A percentile compares a stretch with the other conserved stretches of the same genome.
phyloP scores from a whole-genome alignment of 2,329 filamentous ascomycete genomes.

The Epicoccum sorghinum region DNA sequence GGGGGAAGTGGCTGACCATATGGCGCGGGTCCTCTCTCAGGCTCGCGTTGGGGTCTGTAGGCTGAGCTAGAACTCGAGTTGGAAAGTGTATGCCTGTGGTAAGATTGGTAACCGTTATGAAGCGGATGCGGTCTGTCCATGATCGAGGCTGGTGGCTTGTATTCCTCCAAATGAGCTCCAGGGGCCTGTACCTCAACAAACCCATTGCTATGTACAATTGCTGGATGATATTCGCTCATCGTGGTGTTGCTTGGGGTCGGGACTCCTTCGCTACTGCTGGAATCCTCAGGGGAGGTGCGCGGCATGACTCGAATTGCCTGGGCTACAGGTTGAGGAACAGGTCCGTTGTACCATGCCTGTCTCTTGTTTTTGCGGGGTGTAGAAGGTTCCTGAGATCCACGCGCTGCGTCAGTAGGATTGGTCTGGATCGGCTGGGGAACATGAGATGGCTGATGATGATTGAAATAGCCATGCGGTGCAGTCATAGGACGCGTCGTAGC shows the following conservation, averaged over 20 bases:
- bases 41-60: constrained; percentile 40
- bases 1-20: constrained; percentile 45
- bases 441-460: constrained; percentile 29
- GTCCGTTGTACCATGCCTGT: constrained; percentile 74
- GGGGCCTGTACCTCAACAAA: constrained; percentile 53
- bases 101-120: constrained; percentile 36
- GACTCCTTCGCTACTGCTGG: constrained; percentile 61
- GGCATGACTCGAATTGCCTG: constrained; percentile 44
- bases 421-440: constrained; percentile 35
- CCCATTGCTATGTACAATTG: constrained; percentile 59
- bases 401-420: constrained; percentile 41
- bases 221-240: constrained; percentile 58
- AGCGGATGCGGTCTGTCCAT: constrained; percentile 46
- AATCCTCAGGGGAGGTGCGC: constrained; percentile 62
- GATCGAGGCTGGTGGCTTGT: constrained; percentile 46
- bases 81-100: constrained; percentile 38
- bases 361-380: constrained; percentile 68
- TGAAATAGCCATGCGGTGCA: constrained; percentile 47
- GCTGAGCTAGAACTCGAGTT: constrained; percentile 27
- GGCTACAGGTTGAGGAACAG: constrained; percentile 36
- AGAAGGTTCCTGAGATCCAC: constrained; percentile 50
- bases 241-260: constrained; percentile 58
- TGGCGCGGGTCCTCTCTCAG: constrained; percentile 34
- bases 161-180: constrained; percentile 48
- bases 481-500: constrained; percentile 40